Conservation (phyloP, 2,329 filamentous ascomycete species). For the Cladophialophora immunda region DNA sequence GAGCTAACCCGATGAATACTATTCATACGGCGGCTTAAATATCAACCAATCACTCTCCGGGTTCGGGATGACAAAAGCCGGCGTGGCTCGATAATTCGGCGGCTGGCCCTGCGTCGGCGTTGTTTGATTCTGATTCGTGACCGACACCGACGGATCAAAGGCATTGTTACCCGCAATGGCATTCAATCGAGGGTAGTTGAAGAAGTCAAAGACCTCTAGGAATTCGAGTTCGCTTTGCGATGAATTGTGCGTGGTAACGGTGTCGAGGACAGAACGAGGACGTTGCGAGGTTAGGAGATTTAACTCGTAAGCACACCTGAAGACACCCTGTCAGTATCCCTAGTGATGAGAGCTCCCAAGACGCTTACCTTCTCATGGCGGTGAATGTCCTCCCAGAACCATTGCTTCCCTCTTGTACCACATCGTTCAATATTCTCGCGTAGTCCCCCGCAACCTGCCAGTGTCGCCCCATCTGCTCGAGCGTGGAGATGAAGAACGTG, state of each 20-base stretch:
- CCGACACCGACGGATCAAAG: constrained; percentile 20
- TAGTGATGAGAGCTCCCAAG: neutral
- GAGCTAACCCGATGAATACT: neutral
- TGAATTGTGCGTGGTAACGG: constrained; percentile 34
- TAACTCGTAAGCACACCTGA: constrained; percentile 63
- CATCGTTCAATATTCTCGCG: constrained; percentile 78
- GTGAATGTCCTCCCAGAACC: constrained; percentile 75
- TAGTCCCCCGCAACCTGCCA: constrained; percentile 90
- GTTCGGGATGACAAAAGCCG: constrained; percentile 55
- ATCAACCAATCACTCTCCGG: constrained; percentile 57
- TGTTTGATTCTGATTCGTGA: constrained; percentile 21
- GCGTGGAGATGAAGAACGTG: constrained; percentile 79
- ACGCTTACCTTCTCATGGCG: constrained; percentile 89
- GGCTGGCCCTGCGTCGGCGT: constrained; percentile 26
- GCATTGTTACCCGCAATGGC: constrained; percentile 26
- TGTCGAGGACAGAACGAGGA: constrained; percentile 54
- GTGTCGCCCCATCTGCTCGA: constrained; percentile 80
- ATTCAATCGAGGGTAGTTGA: constrained; percentile 80
- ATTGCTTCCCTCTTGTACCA: constrained; percentile 73
- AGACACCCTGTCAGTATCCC: neutral
- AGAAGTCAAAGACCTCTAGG: constrained; percentile 92
- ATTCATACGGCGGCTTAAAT: constrained; percentile 39
- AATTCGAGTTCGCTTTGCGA: constrained; percentile 76
- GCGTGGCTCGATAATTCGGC: constrained; percentile 41
- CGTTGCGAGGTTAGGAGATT: constrained; percentile 89